Percentiles rank a stretch among this genome's conserved stretches.
phyloP scores from a whole-genome alignment of 768 basidiomycete species.

The Suillus tomentosus region DNA sequence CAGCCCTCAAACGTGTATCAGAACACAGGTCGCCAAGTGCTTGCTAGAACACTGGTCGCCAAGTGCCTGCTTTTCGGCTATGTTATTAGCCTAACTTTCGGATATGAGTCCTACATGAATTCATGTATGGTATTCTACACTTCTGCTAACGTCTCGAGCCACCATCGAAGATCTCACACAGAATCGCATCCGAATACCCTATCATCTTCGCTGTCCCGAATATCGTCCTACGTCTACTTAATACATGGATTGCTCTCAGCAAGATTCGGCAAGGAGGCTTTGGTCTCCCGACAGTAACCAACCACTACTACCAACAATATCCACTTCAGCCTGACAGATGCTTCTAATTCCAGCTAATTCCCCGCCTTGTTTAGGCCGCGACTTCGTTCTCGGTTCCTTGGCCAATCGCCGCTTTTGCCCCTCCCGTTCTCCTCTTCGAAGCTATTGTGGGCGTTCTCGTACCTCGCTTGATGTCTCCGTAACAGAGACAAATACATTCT shows the following conservation, averaged over 20 bases:
- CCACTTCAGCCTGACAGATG: constrained; percentile 11
- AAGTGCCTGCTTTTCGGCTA: constrained; percentile 17
- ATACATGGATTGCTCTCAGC: neutral
- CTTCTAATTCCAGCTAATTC: constrained; percentile 13
- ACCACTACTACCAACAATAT: neutral
- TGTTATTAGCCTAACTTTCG: constrained; percentile 11
- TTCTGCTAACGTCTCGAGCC: constrained; percentile 8
- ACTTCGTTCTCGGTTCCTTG: neutral
- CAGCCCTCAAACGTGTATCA: constrained; percentile 23
- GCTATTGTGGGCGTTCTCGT: constrained; percentile 10
- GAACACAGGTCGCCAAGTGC: constrained; percentile 8
- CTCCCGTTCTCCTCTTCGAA: constrained; percentile 14
- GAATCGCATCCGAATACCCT: neutral
- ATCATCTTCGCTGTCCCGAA: neutral
- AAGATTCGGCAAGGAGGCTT: neutral
- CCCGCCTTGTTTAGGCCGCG: constrained; percentile 6
- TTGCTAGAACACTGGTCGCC: constrained; percentile 10
- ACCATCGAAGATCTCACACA: constrained; percentile 5
- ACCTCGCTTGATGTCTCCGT: neutral
- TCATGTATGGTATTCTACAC: neutral
- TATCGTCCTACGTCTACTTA: neutral
- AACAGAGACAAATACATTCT: neutral
- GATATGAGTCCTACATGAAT: constrained; percentile 16
- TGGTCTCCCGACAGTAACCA: constrained; percentile 5
- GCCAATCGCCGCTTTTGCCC: constrained; percentile 12